These are phyloP conservation scores for Globisporangium heterothallicum DNA, from an alignment of 352 stramenopile species.

Conservation along the genomic window DNA sequence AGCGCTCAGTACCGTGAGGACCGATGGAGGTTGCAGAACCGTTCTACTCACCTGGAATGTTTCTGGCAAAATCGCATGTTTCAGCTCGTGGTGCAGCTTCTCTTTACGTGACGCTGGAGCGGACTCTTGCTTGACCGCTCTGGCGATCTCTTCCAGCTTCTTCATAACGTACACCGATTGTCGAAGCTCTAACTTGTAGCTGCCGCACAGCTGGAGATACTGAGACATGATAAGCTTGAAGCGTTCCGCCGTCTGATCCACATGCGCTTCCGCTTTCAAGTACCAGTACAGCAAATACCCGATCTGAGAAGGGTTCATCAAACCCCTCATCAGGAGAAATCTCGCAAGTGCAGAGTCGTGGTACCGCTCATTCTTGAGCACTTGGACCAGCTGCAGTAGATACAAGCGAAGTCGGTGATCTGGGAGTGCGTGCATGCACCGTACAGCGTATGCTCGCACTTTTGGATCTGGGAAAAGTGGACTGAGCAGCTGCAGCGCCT, in stretches of 20 bases:
- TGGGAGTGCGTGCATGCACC: constrained; percentile 79
- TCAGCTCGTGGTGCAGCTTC: constrained; percentile 57
- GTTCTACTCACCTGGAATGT: constrained; percentile 85
- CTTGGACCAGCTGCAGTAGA: constrained; percentile 81
- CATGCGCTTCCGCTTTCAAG: constrained; percentile 63
- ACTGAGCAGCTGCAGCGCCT: constrained; percentile 86
- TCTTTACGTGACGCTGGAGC: constrained; percentile 31
- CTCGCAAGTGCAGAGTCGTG: constrained; percentile 76
- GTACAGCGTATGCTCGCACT: constrained; percentile 89
- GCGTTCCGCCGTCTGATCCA: constrained; percentile 48
- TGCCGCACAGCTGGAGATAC: constrained; percentile 87
- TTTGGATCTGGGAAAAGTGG: constrained; percentile 86
- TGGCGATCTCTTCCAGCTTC: constrained; percentile 78
- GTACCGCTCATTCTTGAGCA: constrained; percentile 80
- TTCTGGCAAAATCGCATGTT: constrained; percentile 53
- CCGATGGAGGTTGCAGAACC: neutral
- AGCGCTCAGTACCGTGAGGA: neutral
- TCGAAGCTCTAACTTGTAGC: constrained; percentile 83
- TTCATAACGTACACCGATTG: constrained; percentile 92
- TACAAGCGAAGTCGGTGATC: constrained; percentile 88
- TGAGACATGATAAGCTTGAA: constrained; percentile 67
- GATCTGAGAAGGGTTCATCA: constrained; percentile 74
- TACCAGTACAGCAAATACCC: constrained; percentile 85
- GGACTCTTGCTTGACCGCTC: constrained; percentile 49
- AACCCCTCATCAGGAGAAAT: constrained; percentile 67